Conservation (phyloP, 2,329 filamentous ascomycete genomes). For the Fusarium secorum region DNA sequence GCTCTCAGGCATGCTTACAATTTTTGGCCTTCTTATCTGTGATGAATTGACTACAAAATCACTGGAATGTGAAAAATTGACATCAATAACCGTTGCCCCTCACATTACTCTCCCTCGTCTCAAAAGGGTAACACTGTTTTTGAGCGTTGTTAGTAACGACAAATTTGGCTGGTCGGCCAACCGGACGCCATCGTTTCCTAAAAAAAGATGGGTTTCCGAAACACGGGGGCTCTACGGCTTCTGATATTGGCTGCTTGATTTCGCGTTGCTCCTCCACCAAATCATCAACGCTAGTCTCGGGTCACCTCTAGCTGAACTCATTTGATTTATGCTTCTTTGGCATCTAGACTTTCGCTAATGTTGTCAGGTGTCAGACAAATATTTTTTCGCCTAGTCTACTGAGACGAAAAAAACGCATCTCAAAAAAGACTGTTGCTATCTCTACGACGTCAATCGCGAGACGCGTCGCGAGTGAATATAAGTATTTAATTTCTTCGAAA, state of each 20-base stretch:
- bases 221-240: neutral
- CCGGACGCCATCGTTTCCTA: too few species aligned
- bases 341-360: neutral
- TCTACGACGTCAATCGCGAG: neutral
- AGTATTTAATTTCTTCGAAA: neutral
- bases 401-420: neutral
- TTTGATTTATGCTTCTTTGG: neutral
- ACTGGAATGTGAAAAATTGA: neutral
- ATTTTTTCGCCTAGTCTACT: neutral
- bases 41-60: neutral
- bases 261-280: neutral
- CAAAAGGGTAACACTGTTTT: rapidly evolving
- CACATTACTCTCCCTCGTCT: rapidly evolving
- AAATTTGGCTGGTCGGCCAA: neutral
- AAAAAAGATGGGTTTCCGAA: neutral
- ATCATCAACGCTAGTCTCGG: neutral
- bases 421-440: neutral
- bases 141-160: neutral
- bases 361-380: too few species aligned
- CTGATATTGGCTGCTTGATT: neutral
- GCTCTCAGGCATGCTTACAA: neutral
- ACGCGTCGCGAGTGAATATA: neutral
- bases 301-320: neutral
- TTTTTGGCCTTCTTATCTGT: neutral
- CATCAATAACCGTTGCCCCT: rapidly evolving